Evolutionary conservation across 1,284 basidiomycete genomes (phyloP).

Genomic region (Naganishia albida): DNA sequence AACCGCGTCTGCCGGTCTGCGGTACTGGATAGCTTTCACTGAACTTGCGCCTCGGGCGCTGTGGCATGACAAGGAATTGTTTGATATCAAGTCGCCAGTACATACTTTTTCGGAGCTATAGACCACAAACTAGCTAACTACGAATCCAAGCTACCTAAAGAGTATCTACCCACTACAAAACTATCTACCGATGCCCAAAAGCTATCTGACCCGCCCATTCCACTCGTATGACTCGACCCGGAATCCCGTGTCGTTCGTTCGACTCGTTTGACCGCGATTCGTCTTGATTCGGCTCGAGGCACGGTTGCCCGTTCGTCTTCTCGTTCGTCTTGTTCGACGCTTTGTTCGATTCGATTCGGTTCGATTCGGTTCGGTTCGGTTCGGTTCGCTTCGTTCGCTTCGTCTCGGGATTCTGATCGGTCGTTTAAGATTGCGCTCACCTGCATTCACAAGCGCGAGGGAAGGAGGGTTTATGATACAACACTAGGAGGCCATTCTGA

Average conservation of each 20-base stretch:
- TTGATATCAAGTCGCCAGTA: too few relatives aligned
- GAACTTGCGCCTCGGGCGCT: too few relatives aligned
- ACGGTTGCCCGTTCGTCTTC: neutral
- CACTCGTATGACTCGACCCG: neutral
- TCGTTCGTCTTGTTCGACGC: slow-evolving; percentile 1
- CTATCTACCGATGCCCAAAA: slow-evolving; percentile 4
- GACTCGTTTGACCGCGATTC: neutral
- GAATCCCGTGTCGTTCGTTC: neutral
- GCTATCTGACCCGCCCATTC: neutral
- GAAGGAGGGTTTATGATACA: slow-evolving; percentile 9
- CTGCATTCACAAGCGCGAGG: neutral
- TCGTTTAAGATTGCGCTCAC: neutral
- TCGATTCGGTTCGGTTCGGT: slow-evolving; percentile 5
- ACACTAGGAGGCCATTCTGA: neutral
- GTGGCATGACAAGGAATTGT: too few relatives aligned
- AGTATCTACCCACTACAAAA: slow-evolving; percentile 15
- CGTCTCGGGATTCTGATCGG: neutral
- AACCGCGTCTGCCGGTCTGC: too few relatives aligned
- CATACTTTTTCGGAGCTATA: too few relatives aligned
- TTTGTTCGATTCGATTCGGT: slow-evolving; percentile 3
- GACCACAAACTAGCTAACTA: neutral
- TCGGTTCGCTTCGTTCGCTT: neutral
- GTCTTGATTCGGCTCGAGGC: slow-evolving; percentile 4
- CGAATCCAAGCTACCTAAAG: neutral
- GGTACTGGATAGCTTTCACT: too few relatives aligned